These are phyloP conservation scores for Cryphonectria nitschkei DNA, from an alignment of 2,329 filamentous ascomycete species.

Conservation along the genomic window DNA sequence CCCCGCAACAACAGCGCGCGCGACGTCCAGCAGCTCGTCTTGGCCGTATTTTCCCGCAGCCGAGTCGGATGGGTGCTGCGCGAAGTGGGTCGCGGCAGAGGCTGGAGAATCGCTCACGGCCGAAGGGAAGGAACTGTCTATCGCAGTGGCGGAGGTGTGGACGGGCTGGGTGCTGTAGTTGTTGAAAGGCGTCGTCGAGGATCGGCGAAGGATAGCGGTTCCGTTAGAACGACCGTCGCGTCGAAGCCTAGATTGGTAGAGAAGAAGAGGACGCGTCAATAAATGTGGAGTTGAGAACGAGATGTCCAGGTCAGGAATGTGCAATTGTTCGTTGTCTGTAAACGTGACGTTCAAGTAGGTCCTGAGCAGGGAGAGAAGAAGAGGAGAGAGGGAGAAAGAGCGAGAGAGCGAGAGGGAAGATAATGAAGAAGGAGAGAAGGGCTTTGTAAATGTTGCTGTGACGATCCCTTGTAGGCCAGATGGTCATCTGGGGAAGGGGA, in stretches of 20 bases:
- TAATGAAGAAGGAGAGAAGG: neutral
- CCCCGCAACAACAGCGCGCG: constrained; percentile 60
- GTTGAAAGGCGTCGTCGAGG: constrained; percentile 60
- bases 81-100: constrained; percentile 18
- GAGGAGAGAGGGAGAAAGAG: neutral
- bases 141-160: constrained; percentile 19
- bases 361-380: neutral
- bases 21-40: constrained; percentile 79
- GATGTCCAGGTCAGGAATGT: neutral
- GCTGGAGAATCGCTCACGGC: constrained; percentile 19
- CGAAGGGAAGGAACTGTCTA: constrained; percentile 30
- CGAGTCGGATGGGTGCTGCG: constrained; percentile 36
- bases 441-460: neutral
- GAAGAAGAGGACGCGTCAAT: constrained; percentile 23
- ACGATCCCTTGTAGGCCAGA: neutral
- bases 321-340: neutral
- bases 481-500: neutral
- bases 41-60: constrained; percentile 67
- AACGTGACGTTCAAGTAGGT: neutral
- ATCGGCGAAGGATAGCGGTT: constrained; percentile 66
- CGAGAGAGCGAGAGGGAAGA: neutral
- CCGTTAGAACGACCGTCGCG: constrained; percentile 63
- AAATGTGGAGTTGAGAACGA: neutral
- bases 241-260: constrained; percentile 54
- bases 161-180: constrained; percentile 35